These are phyloP conservation scores for Pseudozyma pruni DNA, from an alignment of 1,284 basidiomycete species.

Conservation along the genomic window DNA sequence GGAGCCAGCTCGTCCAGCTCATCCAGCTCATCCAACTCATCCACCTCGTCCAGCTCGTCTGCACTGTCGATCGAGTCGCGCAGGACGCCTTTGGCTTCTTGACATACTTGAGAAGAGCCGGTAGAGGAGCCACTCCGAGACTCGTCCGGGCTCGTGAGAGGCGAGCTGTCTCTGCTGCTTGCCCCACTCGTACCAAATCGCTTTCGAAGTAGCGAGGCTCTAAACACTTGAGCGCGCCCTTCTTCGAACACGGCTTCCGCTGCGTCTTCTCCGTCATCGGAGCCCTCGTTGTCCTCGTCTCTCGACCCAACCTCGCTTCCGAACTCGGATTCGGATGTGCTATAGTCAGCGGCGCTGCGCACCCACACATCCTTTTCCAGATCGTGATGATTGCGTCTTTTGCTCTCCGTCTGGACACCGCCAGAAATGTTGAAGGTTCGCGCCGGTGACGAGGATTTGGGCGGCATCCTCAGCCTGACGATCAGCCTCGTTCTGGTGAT, in stretches of 20 bases:
- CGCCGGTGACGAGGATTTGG: neutral
- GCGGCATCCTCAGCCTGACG: constrained; percentile 12
- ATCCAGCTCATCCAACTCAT: too few species aligned
- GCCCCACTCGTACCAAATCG: neutral
- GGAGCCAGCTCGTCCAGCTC: neutral
- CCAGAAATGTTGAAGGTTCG: neutral
- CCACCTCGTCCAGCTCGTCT: constrained; percentile 5
- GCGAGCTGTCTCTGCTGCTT: constrained; percentile 18
- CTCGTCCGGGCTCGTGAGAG: constrained; percentile 16
- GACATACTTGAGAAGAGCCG: constrained; percentile 7
- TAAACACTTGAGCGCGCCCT: constrained; percentile 22
- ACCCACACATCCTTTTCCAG: constrained; percentile 39
- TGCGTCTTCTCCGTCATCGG: constrained; percentile 2
- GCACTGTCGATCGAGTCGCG: neutral
- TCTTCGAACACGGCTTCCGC: constrained; percentile 17
- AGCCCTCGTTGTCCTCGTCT: neutral
- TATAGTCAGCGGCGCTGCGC: constrained; percentile 33
- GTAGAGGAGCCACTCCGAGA: constrained; percentile 2
- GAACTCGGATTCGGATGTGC: constrained; percentile 21
- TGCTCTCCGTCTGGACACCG: constrained; percentile 3
- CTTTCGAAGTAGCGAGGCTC: constrained; percentile 6
- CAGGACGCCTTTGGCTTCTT: neutral
- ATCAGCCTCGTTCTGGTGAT: constrained; percentile 6
- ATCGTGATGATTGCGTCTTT: constrained; percentile 15
- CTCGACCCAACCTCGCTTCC: constrained; percentile 2